Evolutionary conservation across 2,329 filamentous ascomycete genomes (phyloP).

Genomic region (Simplicillium sp.): DNA sequence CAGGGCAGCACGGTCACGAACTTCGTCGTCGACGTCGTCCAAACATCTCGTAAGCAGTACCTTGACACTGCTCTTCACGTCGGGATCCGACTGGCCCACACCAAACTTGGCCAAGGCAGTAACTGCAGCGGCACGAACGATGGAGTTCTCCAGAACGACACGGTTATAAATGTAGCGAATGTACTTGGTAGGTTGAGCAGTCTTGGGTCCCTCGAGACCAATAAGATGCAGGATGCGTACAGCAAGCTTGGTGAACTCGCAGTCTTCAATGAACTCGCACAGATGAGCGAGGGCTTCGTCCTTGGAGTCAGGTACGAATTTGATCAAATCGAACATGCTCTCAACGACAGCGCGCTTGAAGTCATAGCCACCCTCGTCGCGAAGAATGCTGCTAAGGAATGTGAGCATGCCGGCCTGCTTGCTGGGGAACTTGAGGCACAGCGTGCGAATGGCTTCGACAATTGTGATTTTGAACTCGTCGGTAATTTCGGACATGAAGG

Average conservation of each 20-base stretch:
- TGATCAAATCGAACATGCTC: conserved; percentile 98
- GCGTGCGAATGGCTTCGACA: conserved; percentile 90
- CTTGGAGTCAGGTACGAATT: conserved; percentile 87
- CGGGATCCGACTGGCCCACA: conserved; percentile 89
- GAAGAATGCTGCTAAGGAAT: conserved; percentile 92
- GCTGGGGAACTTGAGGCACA: conserved; percentile 94
- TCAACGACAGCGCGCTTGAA: conserved; percentile 97
- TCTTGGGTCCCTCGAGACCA: conserved; percentile 90
- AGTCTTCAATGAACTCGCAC: conserved; percentile 98
- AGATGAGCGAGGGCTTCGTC: conserved; percentile 82
- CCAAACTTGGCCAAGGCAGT: conserved; percentile 96
- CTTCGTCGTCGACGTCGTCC: conserved; percentile 96
- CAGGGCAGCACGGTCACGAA: conserved; percentile 86
- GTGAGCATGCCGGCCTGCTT: conserved; percentile 97
- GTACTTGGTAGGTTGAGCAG: conserved; percentile 93
- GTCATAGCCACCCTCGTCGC: conserved; percentile 95
- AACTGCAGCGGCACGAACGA: conserved; percentile 88
- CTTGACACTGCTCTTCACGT: conserved; percentile 91
- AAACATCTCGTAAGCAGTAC: conserved; percentile 88
- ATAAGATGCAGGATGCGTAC: conserved; percentile 92
- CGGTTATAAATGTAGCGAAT: conserved; percentile 99
- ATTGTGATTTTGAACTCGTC: conserved; percentile 99
- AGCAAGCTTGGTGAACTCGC: conserved; percentile 96
- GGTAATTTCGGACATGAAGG: conserved; percentile 98
- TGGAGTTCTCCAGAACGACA: conserved; percentile 92